These are phyloP conservation scores for Zasmidium angulare DNA, from an alignment of 2,329 filamentous ascomycete genomes.

Conservation along the genomic window DNA sequence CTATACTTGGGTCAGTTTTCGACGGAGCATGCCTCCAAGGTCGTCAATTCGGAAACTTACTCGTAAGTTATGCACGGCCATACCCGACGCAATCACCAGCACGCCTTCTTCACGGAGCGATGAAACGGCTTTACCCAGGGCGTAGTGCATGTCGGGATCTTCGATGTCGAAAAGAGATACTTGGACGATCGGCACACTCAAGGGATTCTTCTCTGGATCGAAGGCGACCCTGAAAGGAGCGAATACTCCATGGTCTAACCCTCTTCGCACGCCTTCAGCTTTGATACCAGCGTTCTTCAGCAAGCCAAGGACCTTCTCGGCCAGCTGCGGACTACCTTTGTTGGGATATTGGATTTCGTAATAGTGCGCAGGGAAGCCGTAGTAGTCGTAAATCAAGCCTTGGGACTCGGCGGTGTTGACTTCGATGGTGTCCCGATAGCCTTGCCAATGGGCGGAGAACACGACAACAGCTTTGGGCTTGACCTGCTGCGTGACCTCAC, in stretches of 20 bases:
- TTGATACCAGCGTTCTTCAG: constrained; percentile 61
- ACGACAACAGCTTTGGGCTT: constrained; percentile 72
- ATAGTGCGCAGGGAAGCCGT: constrained; percentile 68
- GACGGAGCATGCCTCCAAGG: neutral
- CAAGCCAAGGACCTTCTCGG: constrained; percentile 56
- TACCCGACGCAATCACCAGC: constrained; percentile 69
- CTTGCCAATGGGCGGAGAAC: constrained; percentile 78
- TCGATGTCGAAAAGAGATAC: constrained; percentile 67
- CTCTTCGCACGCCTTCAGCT: constrained; percentile 60
- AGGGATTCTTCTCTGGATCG: constrained; percentile 38
- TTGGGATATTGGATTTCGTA: constrained; percentile 68
- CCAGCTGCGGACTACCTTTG: constrained; percentile 60
- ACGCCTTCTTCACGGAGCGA: constrained; percentile 67
- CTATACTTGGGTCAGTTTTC: neutral
- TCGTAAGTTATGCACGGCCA: constrained; percentile 57
- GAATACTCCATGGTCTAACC: constrained; percentile 75
- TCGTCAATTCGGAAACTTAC: neutral
- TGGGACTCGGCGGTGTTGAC: constrained; percentile 66
- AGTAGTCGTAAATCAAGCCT: constrained; percentile 72
- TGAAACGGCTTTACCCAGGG: constrained; percentile 64
- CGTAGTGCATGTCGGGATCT: constrained; percentile 65
- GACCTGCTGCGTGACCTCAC: constrained; percentile 68
- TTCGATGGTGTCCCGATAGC: constrained; percentile 54
- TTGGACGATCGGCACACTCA: constrained; percentile 64
- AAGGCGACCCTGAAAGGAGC: constrained; percentile 64